Evolutionary conservation across 495 filamentous ascomycete genomes (phyloP).

Genomic region (Aspergillus coremiiformis): DNA sequence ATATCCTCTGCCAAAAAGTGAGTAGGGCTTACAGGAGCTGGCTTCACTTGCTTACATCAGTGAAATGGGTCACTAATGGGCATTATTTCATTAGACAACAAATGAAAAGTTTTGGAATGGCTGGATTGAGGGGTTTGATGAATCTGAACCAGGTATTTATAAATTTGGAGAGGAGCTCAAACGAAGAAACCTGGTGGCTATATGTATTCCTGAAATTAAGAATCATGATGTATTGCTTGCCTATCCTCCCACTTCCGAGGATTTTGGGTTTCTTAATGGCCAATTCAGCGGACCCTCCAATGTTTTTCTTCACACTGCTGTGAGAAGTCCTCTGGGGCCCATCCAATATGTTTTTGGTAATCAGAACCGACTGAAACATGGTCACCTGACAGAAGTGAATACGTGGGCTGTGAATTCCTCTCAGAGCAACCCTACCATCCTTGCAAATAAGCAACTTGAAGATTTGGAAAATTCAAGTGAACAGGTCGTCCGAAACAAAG

Average conservation of each 20-base stretch:
- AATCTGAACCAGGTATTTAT: slow-evolving; percentile 26
- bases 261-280: slow-evolving; percentile 17
- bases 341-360: background rate
- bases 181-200: slow-evolving; percentile 17
- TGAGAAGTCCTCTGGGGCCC: slow-evolving; percentile 10
- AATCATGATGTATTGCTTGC: slow-evolving; percentile 20
- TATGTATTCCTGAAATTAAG: slow-evolving; percentile 12
- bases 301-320: slow-evolving; percentile 20
- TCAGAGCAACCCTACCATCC: background rate
- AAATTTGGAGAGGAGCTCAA: slow-evolving; percentile 22
- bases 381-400: background rate
- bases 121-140: slow-evolving; percentile 32
- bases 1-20: slow-evolving; percentile 23
- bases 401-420: background rate
- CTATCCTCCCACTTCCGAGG: slow-evolving; percentile 19
- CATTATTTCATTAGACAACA: background rate
- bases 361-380: background rate
- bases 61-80: background rate
- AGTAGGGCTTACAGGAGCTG: slow-evolving; percentile 8
- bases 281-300: background rate
- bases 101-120: slow-evolving; percentile 16
- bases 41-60: background rate
- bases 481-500: background rate
- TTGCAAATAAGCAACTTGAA: background rate
- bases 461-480: background rate